Evolutionary conservation across 495 filamentous ascomycete species (phyloP).

Genomic region (Rhizodiscina lignyota): DNA sequence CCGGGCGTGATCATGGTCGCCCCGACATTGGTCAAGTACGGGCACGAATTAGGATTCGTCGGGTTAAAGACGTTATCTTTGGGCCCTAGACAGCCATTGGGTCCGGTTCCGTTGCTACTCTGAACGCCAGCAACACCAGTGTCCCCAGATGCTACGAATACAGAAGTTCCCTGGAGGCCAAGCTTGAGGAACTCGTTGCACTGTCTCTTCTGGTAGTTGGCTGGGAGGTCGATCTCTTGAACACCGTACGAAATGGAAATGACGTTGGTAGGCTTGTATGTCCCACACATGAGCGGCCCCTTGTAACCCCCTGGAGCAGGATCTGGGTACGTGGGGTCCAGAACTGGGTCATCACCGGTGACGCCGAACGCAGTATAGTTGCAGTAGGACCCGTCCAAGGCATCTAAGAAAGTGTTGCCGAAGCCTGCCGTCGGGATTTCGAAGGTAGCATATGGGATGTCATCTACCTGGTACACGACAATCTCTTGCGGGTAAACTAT

Average conservation of each 20-base stretch:
- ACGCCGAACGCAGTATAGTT: constrained; percentile 12
- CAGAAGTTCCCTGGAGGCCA: too few species aligned
- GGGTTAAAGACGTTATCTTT: too few species aligned
- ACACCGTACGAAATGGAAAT: constrained; percentile 11
- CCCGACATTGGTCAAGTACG: too few species aligned
- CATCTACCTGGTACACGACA: constrained; percentile 10
- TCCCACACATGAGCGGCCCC: constrained; percentile 10
- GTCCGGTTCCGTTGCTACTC: too few species aligned
- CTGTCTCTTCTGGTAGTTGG: too few species aligned
- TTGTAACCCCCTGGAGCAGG: constrained; percentile 10
- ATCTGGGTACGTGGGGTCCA: constrained; percentile 13
- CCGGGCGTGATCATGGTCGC: too few species aligned
- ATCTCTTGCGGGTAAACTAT: constrained; percentile 12
- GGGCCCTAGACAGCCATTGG: too few species aligned
- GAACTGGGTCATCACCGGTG: constrained; percentile 11
- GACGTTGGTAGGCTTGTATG: constrained; percentile 13
- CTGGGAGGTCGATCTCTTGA: too few species aligned
- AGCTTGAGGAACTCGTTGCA: too few species aligned
- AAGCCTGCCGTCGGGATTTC: constrained; percentile 8
- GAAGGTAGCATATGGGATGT: constrained; percentile 2
- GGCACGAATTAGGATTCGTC: too few species aligned
- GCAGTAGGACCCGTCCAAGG: constrained; percentile 13
- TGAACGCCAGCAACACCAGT: too few species aligned
- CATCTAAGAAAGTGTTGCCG: constrained; percentile 13
- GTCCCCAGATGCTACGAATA: too few species aligned